phyloP scores from a whole-genome alignment of 2,329 filamentous ascomycete genomes.

The Aspergillus sp. region DNA sequence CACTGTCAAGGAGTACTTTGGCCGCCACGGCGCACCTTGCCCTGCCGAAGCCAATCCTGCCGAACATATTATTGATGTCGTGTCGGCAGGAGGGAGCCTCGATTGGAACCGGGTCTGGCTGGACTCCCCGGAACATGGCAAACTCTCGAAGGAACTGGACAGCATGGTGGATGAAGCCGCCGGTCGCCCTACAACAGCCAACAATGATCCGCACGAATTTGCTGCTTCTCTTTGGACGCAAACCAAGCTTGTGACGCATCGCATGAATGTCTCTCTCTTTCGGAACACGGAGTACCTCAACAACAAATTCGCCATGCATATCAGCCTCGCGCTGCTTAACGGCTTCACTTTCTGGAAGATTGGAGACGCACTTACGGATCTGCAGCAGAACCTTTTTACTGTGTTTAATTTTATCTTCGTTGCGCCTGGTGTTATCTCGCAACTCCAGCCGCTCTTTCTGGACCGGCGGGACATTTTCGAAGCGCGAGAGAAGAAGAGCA shows the following conservation, averaged over 20 bases:
- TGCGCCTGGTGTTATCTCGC: constrained; percentile 57
- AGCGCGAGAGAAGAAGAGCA: constrained; percentile 59
- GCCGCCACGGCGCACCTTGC: constrained; percentile 61
- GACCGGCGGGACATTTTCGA: constrained; percentile 60
- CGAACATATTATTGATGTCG: constrained; percentile 53
- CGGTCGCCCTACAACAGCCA: constrained; percentile 40
- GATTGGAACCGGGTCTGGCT: constrained; percentile 72
- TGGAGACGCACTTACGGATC: no score
- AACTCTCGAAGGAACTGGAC: constrained; percentile 61
- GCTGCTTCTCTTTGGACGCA: constrained; percentile 63
- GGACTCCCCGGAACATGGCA: constrained; percentile 57
- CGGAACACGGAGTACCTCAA: constrained; percentile 65
- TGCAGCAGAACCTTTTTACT: background rate
- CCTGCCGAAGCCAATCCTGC: constrained; percentile 60
- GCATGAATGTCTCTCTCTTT: constrained; percentile 64
- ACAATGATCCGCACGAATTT: constrained; percentile 53
- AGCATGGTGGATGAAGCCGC: constrained; percentile 53
- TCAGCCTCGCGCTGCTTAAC: constrained; percentile 47
- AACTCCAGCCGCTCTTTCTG: constrained; percentile 61
- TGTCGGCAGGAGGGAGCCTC: constrained; percentile 38
- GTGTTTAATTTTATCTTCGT: constrained; percentile 56
- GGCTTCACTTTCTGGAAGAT: constrained; percentile 58
- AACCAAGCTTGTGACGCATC: constrained; percentile 62
- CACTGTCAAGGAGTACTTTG: constrained; percentile 65
- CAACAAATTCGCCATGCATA: constrained; percentile 59